Percentiles rank a stretch among this genome's conserved stretches.
phyloP scores from a whole-genome alignment of 2,329 filamentous ascomycete genomes.

The Leptographium lundbergii region DNA sequence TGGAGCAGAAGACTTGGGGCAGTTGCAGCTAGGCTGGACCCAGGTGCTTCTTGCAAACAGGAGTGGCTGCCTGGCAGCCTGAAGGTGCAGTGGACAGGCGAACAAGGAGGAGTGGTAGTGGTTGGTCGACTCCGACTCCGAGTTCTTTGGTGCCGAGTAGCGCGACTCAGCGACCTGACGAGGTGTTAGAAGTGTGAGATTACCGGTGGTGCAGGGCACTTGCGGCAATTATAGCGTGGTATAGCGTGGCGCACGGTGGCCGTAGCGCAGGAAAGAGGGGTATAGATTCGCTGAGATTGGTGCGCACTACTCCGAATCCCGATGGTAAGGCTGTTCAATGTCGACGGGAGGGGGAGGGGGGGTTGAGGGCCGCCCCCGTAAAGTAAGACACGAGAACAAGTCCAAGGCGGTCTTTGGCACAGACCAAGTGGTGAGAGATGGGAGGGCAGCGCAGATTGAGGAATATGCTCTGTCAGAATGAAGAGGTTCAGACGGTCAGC shows the following conservation, averaged over 20 bases:
- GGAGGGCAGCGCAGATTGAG: neutral
- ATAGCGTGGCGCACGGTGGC: conserved; percentile 8
- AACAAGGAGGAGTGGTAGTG: neutral
- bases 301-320: neutral
- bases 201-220: neutral
- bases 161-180: neutral
- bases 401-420: neutral
- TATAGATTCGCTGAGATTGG: neutral
- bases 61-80: neutral
- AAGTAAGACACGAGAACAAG: neutral
- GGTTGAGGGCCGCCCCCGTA: neutral
- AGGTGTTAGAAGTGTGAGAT: neutral
- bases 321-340: neutral
- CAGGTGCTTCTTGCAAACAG: neutral
- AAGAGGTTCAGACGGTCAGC: neutral
- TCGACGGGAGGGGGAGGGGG: neutral
- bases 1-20: neutral
- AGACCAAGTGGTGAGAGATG: neutral
- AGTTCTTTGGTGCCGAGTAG: neutral
- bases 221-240: conserved; percentile 1
- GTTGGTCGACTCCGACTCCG: neutral
- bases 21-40: neutral
- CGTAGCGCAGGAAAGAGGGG: conserved; percentile 1
- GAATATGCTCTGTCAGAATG: neutral
- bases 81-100: neutral